A percentile compares a stretch with the other conserved stretches of the same genome.
phyloP scores from a whole-genome alignment of 2,329 filamentous ascomycete species.

The Botryotinia globosa region DNA sequence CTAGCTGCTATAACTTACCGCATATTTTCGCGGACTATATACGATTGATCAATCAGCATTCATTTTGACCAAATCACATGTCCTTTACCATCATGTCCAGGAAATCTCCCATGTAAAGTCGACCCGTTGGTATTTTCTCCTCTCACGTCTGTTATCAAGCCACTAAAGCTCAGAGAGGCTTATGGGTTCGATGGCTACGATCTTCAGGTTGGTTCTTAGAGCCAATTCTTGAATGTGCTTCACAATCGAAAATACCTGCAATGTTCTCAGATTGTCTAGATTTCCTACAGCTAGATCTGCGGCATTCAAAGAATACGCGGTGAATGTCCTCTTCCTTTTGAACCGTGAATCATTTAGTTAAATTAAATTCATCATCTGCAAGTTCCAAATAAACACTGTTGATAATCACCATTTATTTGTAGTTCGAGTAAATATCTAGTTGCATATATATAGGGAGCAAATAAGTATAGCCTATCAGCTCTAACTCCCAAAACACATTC shows the following conservation, averaged over 20 bases:
- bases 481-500: not conserved
- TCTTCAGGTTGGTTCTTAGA: not conserved
- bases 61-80: conserved; percentile 57
- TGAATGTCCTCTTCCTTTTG: not conserved
- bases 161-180: not conserved
- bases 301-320: not conserved
- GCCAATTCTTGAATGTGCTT: rapidly evolving
- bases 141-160: not conserved
- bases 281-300: not conserved
- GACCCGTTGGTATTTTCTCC: not conserved
- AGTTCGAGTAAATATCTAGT: not conserved
- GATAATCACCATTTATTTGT: not conserved
- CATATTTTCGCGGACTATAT: conserved; percentile 62
- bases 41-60: conserved; percentile 49
- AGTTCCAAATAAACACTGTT: not conserved
- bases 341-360: not conserved
- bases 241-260: not conserved
- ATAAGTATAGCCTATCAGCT: not conserved
- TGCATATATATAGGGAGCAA: not conserved
- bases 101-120: rapidly evolving
- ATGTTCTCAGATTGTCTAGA: not conserved
- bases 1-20: conserved; percentile 27
- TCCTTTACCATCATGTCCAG: conserved; percentile 50
- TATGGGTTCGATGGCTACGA: not conserved
- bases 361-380: not conserved